A percentile compares a stretch with the other conserved stretches of the same genome.
These are phyloP conservation scores for Raphanus sativus DNA, from an alignment of 345 rosid species.

Conservation along the genomic window DNA sequence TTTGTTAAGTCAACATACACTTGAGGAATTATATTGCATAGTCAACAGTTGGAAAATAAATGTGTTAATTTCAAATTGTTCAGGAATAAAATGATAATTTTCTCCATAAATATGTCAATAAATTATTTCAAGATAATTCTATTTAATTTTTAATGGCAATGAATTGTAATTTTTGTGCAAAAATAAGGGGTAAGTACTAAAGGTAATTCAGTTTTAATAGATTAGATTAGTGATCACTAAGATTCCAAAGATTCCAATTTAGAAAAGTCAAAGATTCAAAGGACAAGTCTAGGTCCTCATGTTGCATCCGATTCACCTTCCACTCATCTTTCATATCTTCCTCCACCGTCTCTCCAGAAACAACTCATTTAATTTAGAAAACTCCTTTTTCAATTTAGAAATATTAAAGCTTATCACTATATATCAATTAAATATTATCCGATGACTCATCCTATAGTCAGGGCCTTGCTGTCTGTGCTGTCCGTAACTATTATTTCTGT, in stretches of 20 bases:
- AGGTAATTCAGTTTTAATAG: too few species aligned
- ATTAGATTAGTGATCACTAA: slow-evolving; percentile 6
- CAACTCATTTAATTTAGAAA: not conserved
- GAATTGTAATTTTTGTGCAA: too few species aligned
- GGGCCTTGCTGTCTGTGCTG: slow-evolving; percentile 37
- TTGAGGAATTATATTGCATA: too few species aligned
- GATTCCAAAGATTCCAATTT: slow-evolving; percentile 32
- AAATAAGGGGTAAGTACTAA: too few species aligned
- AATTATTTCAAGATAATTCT: too few species aligned
- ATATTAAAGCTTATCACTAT: not conserved
- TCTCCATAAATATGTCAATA: too few species aligned
- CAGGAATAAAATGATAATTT: not conserved
- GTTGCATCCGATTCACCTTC: slow-evolving; percentile 34
- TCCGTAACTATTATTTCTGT: not conserved
- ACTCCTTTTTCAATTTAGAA: not conserved
- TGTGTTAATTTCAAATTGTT: too few species aligned
- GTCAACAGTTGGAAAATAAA: too few species aligned
- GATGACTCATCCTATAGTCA: slow-evolving; percentile 34
- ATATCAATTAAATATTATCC: slow-evolving; percentile 31
- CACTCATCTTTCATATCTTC: slow-evolving; percentile 36
- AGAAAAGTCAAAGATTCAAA: slow-evolving; percentile 42
- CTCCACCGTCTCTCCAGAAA: slow-evolving; percentile 22
- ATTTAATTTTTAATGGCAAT: too few species aligned
- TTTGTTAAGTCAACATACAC: too few species aligned
- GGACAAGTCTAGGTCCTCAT: slow-evolving; percentile 21